Conservation (phyloP, 306 rosid species). For the Cucumis hystrix region DNA sequence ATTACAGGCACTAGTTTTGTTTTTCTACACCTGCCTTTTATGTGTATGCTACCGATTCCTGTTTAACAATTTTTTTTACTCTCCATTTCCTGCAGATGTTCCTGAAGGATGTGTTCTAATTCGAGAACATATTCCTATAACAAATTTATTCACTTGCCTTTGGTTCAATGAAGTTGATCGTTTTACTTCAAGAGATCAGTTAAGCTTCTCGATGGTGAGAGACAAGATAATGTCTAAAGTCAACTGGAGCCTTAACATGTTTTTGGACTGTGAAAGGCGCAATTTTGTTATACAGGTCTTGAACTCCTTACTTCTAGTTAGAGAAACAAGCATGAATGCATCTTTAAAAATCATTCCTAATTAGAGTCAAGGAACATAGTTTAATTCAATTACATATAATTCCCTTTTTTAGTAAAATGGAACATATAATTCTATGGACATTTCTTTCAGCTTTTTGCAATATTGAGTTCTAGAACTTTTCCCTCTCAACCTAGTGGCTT, state of each 20-base stretch:
- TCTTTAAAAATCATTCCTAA: neutral
- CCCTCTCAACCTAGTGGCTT: neutral
- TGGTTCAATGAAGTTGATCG: conserved; percentile 99
- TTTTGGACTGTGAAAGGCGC: conserved; percentile 91
- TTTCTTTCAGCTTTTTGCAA: neutral
- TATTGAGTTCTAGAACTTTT: neutral
- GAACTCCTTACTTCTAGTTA: conserved; percentile 1
- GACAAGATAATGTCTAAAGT: conserved; percentile 72
- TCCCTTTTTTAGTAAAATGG: neutral
- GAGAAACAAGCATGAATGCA: neutral
- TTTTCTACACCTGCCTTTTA: neutral
- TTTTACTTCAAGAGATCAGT: conserved; percentile 90
- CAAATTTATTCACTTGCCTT: conserved; percentile 83
- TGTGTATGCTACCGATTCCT: neutral
- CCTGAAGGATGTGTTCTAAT: conserved; percentile 92
- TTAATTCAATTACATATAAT: neutral
- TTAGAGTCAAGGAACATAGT: neutral
- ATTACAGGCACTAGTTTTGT: neutral
- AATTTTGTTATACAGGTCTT: conserved; percentile 85
- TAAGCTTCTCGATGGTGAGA: conserved; percentile 85
- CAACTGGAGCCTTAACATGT: conserved; percentile 72
- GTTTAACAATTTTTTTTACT: neutral
- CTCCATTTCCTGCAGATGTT: conserved; percentile 52
- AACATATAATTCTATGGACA: neutral
- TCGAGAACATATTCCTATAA: conserved; percentile 87